phyloP scores from a whole-genome alignment of 768 basidiomycete genomes.

The Lactarius sp. region DNA sequence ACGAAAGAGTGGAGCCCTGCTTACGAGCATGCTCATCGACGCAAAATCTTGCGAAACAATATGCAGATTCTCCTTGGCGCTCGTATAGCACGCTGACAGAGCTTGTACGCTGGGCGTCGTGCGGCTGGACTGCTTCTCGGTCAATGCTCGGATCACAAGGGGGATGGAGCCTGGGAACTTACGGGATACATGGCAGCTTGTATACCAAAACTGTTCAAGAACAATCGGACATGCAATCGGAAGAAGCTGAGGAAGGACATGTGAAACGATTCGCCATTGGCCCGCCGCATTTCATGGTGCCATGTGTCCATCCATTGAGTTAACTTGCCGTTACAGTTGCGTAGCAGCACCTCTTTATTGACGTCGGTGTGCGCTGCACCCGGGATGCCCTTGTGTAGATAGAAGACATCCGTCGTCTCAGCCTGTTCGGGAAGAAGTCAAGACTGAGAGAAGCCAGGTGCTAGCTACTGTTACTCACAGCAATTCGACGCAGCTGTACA shows the following conservation, averaged over 20 bases:
- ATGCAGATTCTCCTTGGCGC: slow-evolving; percentile 63
- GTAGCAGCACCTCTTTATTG: slow-evolving; percentile 67
- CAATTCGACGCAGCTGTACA: slow-evolving; percentile 70
- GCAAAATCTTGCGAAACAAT: slow-evolving; percentile 74
- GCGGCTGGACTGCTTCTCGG: slow-evolving; percentile 44
- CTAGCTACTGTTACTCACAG: slow-evolving; percentile 43
- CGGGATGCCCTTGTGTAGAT: slow-evolving; percentile 44
- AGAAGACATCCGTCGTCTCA: slow-evolving; percentile 74
- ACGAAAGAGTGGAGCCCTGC: slow-evolving; percentile 26
- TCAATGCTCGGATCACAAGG: slow-evolving; percentile 13
- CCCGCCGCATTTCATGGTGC: slow-evolving; percentile 68
- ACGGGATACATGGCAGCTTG: slow-evolving; percentile 57
- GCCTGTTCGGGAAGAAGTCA: slow-evolving; percentile 39
- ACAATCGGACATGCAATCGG: slow-evolving; percentile 71
- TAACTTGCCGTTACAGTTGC: slow-evolving; percentile 67
- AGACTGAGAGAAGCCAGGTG: neutral
- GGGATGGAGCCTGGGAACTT: slow-evolving; percentile 28
- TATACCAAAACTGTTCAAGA: slow-evolving; percentile 81
- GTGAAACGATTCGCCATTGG: slow-evolving; percentile 72
- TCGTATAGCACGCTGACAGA: slow-evolving; percentile 64
- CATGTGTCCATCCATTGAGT: slow-evolving; percentile 69
- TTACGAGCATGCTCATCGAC: slow-evolving; percentile 65
- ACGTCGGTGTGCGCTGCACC: slow-evolving; percentile 52
- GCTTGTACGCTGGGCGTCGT: slow-evolving; percentile 62
- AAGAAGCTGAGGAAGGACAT: slow-evolving; percentile 70